Percentiles rank a stretch among this genome's conserved stretches.
These are phyloP conservation scores for Raddia guianensis DNA, from an alignment of 176 grass and related monocot genomes.

Conservation along the genomic window DNA sequence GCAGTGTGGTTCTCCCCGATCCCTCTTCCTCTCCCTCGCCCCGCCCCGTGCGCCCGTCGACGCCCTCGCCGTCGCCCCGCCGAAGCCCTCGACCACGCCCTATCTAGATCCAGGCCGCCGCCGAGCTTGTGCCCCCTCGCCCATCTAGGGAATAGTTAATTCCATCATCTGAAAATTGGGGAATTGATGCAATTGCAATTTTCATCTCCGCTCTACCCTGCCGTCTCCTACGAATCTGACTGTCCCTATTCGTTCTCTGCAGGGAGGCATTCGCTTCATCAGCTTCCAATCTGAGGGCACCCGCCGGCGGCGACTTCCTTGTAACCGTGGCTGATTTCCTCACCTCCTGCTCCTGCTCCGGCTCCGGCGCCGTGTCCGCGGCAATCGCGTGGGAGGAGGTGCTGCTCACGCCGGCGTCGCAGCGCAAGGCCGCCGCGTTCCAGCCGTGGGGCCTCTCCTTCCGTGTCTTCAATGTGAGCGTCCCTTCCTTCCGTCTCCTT, in stretches of 20 bases:
- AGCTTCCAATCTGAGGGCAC: conserved; percentile 47
- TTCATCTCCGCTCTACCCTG: background rate
- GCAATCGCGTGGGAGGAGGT: conserved; percentile 48
- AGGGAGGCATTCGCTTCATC: conserved; percentile 70
- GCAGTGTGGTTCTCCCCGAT: no score
- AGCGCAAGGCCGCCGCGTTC: conserved; percentile 59
- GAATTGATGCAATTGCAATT: no score
- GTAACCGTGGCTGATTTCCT: conserved; percentile 63
- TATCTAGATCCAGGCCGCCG: no score
- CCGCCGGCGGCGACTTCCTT: conserved; percentile 47
- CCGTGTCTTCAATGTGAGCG: conserved; percentile 72
- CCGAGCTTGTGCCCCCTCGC: no score
- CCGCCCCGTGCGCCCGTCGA: no score
- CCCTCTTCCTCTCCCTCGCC: no score
- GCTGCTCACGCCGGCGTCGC: conserved; percentile 50
- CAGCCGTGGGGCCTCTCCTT: conserved; percentile 76
- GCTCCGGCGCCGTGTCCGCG: background rate
- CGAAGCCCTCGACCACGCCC: no score
- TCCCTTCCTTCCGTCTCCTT: background rate
- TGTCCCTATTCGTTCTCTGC: background rate
- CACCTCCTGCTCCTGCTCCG: conserved; percentile 48
- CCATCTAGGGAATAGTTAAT: no score
- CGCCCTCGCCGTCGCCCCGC: no score
- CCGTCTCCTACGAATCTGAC: background rate
- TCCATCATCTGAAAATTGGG: no score